phyloP scores from a whole-genome alignment of 2,329 filamentous ascomycete species.

The Cladophialophora carrionii region DNA sequence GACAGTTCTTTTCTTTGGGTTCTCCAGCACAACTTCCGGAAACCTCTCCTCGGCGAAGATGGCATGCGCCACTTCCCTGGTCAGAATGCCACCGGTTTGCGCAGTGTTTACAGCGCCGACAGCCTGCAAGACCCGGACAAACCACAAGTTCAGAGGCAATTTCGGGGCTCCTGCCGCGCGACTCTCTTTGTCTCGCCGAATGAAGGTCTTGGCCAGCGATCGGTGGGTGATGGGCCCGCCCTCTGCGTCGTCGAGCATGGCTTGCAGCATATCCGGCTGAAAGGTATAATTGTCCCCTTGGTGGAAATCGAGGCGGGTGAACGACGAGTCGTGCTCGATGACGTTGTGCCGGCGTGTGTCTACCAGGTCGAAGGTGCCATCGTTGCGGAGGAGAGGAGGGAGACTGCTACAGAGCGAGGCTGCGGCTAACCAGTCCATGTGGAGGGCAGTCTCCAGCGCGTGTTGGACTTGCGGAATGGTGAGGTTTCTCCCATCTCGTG shows the following conservation, averaged over 20 bases:
- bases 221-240: slow-evolving; percentile 41
- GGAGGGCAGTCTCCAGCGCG: slow-evolving; percentile 39
- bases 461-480: slow-evolving; percentile 41
- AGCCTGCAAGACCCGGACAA: slow-evolving; percentile 41
- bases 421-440: slow-evolving; percentile 38
- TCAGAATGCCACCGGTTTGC: slow-evolving; percentile 37
- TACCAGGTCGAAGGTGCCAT: slow-evolving; percentile 43
- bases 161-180: slow-evolving; percentile 37
- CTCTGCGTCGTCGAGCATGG: slow-evolving; percentile 41
- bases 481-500: slow-evolving; percentile 44
- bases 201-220: slow-evolving; percentile 41
- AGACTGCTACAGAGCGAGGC: slow-evolving; percentile 37
- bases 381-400: slow-evolving; percentile 35
- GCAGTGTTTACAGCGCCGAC: slow-evolving; percentile 39
- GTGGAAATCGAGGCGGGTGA: slow-evolving; percentile 43
- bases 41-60: slow-evolving; percentile 44
- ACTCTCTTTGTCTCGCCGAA: slow-evolving; percentile 41
- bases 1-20: slow-evolving; percentile 35
- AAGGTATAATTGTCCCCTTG: slow-evolving; percentile 45
- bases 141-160: slow-evolving; percentile 39
- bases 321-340: slow-evolving; percentile 44
- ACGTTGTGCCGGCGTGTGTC: slow-evolving; percentile 43
- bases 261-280: slow-evolving; percentile 42
- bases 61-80: slow-evolving; percentile 35
- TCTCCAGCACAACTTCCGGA: slow-evolving; percentile 41